Base-by-base conservation (phyloP, 2,329 filamentous ascomycete species). In the Fusarium praegraminearum region DNA sequence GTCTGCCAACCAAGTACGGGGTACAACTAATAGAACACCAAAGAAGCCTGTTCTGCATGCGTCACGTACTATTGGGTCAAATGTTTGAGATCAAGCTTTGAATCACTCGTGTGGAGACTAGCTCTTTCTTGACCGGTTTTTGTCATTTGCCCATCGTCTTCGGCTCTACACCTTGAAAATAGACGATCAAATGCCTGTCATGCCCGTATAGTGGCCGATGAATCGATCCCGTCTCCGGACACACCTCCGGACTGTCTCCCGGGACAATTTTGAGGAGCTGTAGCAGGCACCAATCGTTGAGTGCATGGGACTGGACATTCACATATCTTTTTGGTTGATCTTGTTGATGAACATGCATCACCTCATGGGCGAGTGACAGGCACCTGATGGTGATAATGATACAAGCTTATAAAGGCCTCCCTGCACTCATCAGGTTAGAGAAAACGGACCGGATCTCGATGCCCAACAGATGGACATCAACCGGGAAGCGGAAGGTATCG, bases 191-290 rank as follows among this genome's bases (percentile, higher is more conserved):
- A 46, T 28, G 50, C n/a, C 50, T 45, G 24, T 43, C 26, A 49
- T 52, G 47, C 13, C 65, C 53, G 44, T 52, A 49, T 46, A 33
- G 45, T 58, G 67, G 36, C 67, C 59, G 64, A 71, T 56, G 49
- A 55, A 71, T 61, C 55, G 56, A 69, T 49, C 38, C 59, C 51
- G 45, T 51, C 55, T 43, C 71, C 72, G 72, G 64, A 45, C 61
- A 63, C 68, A 65, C 53, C 65, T 64, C 72, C 67, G 65, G 72
- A 41, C 57, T 57, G 51, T 36, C 43, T 67, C 58, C 69, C 71
- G 62, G 67, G 57, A 54, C 47, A 54, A 68, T 43, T 54, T 45
- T 56, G 52, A 43, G 47, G 51, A 60, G 45, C 26, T 66, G 49
- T 44, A 52, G 52, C 45, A 62, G 61, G 38, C 46, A 40, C 47